These are phyloP conservation scores for Termitomyces sp. DNA, from an alignment of 1,284 basidiomycete genomes.

Conservation along the genomic window DNA sequence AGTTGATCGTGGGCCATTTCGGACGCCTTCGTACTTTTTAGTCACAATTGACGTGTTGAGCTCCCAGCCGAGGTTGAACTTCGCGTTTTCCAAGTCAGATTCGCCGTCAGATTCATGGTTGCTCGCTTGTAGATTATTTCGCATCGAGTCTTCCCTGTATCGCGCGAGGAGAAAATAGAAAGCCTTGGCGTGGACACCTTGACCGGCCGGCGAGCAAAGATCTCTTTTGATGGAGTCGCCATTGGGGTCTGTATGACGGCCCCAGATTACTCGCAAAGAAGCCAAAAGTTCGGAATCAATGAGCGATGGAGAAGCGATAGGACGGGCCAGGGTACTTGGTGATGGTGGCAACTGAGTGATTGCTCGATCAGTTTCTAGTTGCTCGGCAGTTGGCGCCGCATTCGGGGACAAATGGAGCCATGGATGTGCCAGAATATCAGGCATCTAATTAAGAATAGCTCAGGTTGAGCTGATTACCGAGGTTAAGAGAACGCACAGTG, in stretches of 20 bases:
- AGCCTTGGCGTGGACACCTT: conserved; percentile 83
- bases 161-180: conserved; percentile 86
- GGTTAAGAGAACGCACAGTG: conserved; percentile 31
- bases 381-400: conserved; percentile 26
- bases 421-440: conserved; percentile 83
- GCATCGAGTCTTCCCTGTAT: conserved; percentile 75
- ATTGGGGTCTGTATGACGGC: conserved; percentile 53
- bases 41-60: conserved; percentile 24
- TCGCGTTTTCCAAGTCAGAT: conserved; percentile 19
- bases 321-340: conserved; percentile 54
- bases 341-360: conserved; percentile 62
- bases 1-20: conserved; percentile 19
- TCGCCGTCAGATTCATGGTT: conserved; percentile 7
- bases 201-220: conserved; percentile 56
- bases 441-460: conserved; percentile 53
- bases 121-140: conserved; percentile 41
- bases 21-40: conserved; percentile 25
- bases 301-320: conserved; percentile 63
- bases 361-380: conserved; percentile 13
- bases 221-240: conserved; percentile 57
- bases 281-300: conserved; percentile 86
- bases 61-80: conserved; percentile 35
- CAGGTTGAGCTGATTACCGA: not conserved
- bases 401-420: conserved; percentile 56
- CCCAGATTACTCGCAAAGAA: conserved; percentile 88